phyloP scores from a whole-genome alignment of 2,329 filamentous ascomycete species.

The Fusarium denticulatum region DNA sequence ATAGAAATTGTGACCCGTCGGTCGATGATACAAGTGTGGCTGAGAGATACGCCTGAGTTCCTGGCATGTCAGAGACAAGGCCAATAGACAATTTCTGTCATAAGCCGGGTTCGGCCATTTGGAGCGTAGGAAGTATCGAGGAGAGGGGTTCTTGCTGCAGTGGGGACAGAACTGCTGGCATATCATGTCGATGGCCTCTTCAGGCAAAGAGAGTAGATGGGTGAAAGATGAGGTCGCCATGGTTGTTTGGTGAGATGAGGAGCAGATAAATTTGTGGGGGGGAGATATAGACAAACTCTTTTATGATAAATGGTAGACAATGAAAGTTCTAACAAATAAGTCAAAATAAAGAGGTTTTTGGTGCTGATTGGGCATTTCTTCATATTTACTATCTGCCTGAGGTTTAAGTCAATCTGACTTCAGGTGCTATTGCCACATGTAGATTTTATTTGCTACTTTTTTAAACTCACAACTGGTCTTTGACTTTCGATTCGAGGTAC shows the following conservation, averaged over 20 bases:
- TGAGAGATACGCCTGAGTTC: not conserved
- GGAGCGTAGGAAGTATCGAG: not conserved
- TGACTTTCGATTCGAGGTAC: not conserved
- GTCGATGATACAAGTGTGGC: not conserved
- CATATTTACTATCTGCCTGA: not conserved
- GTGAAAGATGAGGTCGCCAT: not conserved
- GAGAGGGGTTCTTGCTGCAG: not conserved
- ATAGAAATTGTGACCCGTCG: accelerated
- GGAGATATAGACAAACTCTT: accelerated
- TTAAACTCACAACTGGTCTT: accelerated
- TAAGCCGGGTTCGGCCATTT: accelerated
- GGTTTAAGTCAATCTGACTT: too few relatives aligned
- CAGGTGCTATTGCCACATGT: not conserved
- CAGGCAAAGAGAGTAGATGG: not conserved
- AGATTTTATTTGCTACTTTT: accelerated
- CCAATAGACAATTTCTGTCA: not conserved
- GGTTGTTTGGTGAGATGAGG: not conserved
- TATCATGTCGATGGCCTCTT: not conserved
- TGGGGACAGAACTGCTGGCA: not conserved
- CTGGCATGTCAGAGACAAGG: not conserved
- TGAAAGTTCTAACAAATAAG: not conserved
- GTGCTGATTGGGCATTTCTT: not conserved
- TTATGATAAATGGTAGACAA: not conserved
- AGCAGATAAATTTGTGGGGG: not conserved
- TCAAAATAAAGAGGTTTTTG: not conserved